Evolutionary conservation across 2,329 filamentous ascomycete species (phyloP).

Genomic region (Escovopsis sp.): DNA sequence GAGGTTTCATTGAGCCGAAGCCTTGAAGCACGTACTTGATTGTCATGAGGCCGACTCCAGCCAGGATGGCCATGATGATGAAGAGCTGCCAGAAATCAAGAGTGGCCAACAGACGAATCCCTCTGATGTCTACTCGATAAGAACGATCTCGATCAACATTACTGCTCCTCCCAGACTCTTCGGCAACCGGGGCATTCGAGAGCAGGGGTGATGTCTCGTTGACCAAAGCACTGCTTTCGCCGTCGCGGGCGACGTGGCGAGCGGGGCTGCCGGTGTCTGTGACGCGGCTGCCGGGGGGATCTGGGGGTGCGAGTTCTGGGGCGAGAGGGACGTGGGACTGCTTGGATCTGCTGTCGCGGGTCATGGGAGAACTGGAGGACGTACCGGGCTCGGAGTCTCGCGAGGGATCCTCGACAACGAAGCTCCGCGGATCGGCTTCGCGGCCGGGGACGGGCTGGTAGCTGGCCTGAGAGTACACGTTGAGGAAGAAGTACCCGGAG

Average conservation of each 20-base stretch:
- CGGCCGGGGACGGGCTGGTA: conserved; percentile 41
- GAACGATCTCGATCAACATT: conserved; percentile 58
- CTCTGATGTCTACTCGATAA: conserved; percentile 82
- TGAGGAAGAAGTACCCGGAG: conserved; percentile 70
- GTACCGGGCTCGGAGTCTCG: conserved; percentile 5
- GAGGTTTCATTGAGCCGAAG: too few species aligned
- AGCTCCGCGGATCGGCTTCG: conserved; percentile 8
- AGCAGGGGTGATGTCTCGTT: conserved; percentile 75
- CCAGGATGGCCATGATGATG: conserved; percentile 72
- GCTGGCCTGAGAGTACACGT: conserved; percentile 42
- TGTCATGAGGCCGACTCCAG: conserved; percentile 91
- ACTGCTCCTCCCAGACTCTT: conserved; percentile 40
- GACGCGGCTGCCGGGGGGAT: conserved; percentile 8
- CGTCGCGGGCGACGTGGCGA: conserved; percentile 1
- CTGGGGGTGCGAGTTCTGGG: background rate
- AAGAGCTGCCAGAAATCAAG: conserved; percentile 88
- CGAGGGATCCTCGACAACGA: background rate
- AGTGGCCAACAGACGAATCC: conserved; percentile 54
- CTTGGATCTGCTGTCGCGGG: background rate
- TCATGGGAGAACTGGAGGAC: background rate
- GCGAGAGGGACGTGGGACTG: background rate
- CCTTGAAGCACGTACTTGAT: conserved; percentile 61
- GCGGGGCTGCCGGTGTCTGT: background rate
- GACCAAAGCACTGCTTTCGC: conserved; percentile 26
- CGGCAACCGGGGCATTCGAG: conserved; percentile 41